These are phyloP conservation scores for Neurospora sp. DNA, from an alignment of 495 filamentous ascomycete species.

Conservation along the genomic window DNA sequence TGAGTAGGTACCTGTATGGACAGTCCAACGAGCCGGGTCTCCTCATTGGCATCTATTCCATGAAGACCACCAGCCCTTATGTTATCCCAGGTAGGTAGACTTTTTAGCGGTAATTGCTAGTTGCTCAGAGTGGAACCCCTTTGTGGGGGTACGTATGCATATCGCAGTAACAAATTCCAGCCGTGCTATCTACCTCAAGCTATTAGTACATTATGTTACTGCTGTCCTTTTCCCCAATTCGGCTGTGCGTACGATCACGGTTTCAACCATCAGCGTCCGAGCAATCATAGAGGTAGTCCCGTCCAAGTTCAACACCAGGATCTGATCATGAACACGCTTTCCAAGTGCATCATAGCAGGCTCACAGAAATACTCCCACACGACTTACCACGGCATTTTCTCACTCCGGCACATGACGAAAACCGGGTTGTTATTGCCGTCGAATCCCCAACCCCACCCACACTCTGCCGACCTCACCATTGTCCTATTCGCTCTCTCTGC, in stretches of 20 bases:
- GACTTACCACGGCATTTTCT: not conserved
- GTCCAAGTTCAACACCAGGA: not conserved
- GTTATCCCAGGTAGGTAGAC: slow-evolving; percentile 21
- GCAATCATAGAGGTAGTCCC: not conserved
- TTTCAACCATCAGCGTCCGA: not conserved
- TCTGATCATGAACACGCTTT: not conserved
- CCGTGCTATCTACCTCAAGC: too few relatives aligned
- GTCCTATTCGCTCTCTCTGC: slow-evolving; percentile 6
- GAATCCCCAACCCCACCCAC: slow-evolving; percentile 8
- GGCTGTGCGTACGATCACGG: not conserved
- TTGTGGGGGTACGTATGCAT: not conserved
- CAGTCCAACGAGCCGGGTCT: slow-evolving; percentile 32
- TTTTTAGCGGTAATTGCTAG: not conserved
- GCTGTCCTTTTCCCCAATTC: not conserved
- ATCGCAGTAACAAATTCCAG: not conserved
- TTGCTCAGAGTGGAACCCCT: not conserved
- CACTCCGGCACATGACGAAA: not conserved
- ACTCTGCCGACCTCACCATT: slow-evolving; percentile 10
- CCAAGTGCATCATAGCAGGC: not conserved
- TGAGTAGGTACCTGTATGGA: not conserved
- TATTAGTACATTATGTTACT: not conserved
- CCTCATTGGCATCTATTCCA: slow-evolving; percentile 35
- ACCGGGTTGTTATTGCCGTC: slow-evolving; percentile 14
- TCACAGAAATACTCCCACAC: not conserved
- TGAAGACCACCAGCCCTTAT: slow-evolving; percentile 21